Evolutionary conservation across 768 basidiomycete genomes (phyloP).

Genomic region (Amyloporia xantha): DNA sequence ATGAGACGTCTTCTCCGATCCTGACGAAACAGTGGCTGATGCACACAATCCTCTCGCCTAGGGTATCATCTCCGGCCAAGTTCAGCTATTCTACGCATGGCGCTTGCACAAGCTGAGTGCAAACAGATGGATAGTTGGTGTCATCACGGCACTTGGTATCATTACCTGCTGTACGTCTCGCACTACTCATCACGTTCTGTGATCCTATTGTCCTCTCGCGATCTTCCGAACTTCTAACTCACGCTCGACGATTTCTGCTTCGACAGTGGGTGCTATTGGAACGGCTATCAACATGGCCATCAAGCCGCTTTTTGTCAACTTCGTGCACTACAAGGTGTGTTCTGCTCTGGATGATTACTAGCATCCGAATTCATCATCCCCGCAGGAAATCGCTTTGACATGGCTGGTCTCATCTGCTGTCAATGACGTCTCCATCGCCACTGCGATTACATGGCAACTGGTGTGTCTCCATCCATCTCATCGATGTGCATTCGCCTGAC

Average conservation of each 20-base stretch:
- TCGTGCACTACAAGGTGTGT: conserved; percentile 25
- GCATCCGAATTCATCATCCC: too few species aligned
- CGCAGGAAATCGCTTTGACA: background rate
- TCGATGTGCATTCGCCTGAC: background rate
- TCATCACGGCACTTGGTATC: conserved; percentile 8
- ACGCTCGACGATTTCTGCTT: too few species aligned
- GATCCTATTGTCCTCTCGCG: background rate
- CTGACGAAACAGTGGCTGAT: background rate
- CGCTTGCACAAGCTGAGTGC: conserved; percentile 15
- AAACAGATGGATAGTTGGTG: conserved; percentile 7
- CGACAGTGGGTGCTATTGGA: conserved; percentile 17
- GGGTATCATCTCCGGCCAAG: conserved; percentile 16
- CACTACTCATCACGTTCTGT: background rate
- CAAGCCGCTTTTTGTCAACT: conserved; percentile 22
- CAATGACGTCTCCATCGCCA: background rate
- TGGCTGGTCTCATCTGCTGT: background rate
- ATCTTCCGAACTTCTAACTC: too few species aligned
- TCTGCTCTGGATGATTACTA: too few species aligned
- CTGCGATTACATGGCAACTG: background rate
- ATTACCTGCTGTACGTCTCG: conserved; percentile 4
- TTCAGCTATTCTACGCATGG: conserved; percentile 22
- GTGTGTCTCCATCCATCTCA: background rate
- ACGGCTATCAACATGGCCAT: conserved; percentile 24
- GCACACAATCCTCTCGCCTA: background rate
- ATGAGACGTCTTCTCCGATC: background rate